These are phyloP conservation scores for Globisporangium middletonii DNA, from an alignment of 352 stramenopile species.

Conservation along the genomic window DNA sequence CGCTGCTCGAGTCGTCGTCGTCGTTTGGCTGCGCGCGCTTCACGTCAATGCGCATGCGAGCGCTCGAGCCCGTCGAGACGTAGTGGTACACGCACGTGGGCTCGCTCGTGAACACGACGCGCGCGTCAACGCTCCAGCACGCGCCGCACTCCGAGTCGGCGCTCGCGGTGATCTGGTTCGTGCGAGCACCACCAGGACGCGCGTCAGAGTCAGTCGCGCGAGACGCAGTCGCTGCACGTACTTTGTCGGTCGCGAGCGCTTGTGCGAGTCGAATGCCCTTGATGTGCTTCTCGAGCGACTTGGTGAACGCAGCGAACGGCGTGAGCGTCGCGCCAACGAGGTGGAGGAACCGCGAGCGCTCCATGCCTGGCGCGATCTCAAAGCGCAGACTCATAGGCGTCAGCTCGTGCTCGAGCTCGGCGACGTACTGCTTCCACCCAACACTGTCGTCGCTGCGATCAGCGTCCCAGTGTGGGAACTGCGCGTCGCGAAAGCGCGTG, in stretches of 20 bases:
- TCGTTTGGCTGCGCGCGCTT: neutral
- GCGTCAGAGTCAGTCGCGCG: conserved; percentile 14
- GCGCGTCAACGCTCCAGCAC: conserved; percentile 58
- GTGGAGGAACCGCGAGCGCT: conserved; percentile 49
- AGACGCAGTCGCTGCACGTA: conserved; percentile 14
- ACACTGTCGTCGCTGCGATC: neutral
- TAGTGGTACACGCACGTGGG: conserved; percentile 40
- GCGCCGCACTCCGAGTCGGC: conserved; percentile 10
- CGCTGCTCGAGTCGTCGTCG: neutral
- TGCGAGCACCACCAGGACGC: neutral
- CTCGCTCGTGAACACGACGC: conserved; percentile 46
- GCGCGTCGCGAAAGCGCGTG: conserved; percentile 34
- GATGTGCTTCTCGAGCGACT: conserved; percentile 32
- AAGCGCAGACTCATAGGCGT: conserved; percentile 36
- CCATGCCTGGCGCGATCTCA: conserved; percentile 37
- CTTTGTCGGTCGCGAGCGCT: conserved; percentile 36
- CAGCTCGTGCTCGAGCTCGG: conserved; percentile 21
- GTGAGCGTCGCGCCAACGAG: conserved; percentile 38
- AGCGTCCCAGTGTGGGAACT: conserved; percentile 37
- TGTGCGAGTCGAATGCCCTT: conserved; percentile 53
- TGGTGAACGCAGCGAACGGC: conserved; percentile 38
- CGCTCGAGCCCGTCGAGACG: conserved; percentile 44
- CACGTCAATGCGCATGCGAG: conserved; percentile 20
- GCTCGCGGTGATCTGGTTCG: neutral
- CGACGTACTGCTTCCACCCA: conserved; percentile 19